These are phyloP conservation scores for Phytopythium chamaehyphon DNA, from an alignment of 352 stramenopile genomes.

Conservation along the genomic window DNA sequence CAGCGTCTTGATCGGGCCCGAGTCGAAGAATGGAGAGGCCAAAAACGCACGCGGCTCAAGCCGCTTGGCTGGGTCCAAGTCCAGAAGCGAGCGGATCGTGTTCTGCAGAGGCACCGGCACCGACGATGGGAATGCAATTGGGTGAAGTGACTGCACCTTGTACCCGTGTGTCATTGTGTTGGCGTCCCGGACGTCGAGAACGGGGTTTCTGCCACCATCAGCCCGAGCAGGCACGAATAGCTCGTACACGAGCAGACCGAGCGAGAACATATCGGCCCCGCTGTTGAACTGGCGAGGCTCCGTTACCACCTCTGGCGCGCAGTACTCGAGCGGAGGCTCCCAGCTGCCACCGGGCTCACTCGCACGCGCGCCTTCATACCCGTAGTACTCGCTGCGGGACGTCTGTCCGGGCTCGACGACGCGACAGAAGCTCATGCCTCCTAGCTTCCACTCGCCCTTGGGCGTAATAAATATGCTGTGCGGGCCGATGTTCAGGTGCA, in stretches of 20 bases:
- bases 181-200: slow-evolving; percentile 78
- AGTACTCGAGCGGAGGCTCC: slow-evolving; percentile 85
- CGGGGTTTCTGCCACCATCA: slow-evolving; percentile 74
- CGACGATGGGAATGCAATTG: slow-evolving; percentile 71
- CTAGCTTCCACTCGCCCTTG: slow-evolving; percentile 91
- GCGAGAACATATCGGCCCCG: slow-evolving; percentile 84
- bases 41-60: slow-evolving; percentile 71
- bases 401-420: slow-evolving; percentile 78
- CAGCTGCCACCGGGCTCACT: slow-evolving; percentile 60
- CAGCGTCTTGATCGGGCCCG: slow-evolving; percentile 80
- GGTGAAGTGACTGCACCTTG: slow-evolving; percentile 87
- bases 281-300: slow-evolving; percentile 77
- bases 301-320: slow-evolving; percentile 78
- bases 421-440: slow-evolving; percentile 86
- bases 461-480: slow-evolving; percentile 90
- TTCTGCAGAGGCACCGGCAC: slow-evolving; percentile 82
- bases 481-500: slow-evolving; percentile 83
- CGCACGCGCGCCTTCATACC: slow-evolving; percentile 37
- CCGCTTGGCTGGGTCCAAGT: slow-evolving; percentile 55
- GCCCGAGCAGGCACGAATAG: slow-evolving; percentile 76
- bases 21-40: slow-evolving; percentile 85
- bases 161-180: slow-evolving; percentile 89
- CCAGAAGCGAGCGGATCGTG: slow-evolving; percentile 75
- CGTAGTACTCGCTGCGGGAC: slow-evolving; percentile 84
- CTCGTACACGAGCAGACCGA: slow-evolving; percentile 82